Conservation (phyloP, 306 rosid genomes). For the Medicago ruthenica region DNA sequence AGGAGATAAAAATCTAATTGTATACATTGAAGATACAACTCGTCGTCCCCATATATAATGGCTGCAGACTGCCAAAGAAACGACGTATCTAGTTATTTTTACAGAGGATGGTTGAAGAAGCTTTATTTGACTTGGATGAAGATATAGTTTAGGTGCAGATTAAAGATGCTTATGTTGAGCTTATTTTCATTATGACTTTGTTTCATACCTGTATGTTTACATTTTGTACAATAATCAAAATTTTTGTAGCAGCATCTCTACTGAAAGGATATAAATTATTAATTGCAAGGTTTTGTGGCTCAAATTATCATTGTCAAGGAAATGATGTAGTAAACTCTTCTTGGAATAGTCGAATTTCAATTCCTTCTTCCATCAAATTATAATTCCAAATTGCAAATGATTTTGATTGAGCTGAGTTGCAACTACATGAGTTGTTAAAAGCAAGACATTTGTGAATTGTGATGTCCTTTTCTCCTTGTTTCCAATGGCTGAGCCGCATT, state of each 20-base stretch:
- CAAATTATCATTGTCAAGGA: not conserved
- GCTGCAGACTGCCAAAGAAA: slow-evolving; percentile 27
- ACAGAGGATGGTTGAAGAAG: slow-evolving; percentile 7
- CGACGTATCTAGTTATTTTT: slow-evolving; percentile 24
- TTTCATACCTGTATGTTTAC: slow-evolving; percentile 11
- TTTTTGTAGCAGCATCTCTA: slow-evolving; percentile 29
- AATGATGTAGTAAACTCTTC: not conserved
- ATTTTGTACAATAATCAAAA: slow-evolving; percentile 18
- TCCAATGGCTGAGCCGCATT: not conserved
- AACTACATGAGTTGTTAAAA: not conserved
- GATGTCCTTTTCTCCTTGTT: not conserved
- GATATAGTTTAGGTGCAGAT: slow-evolving; percentile 17
- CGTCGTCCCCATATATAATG: slow-evolving; percentile 29
- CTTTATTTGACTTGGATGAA: slow-evolving; percentile 10
- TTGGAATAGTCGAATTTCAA: not conserved
- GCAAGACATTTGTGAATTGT: no score
- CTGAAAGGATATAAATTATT: slow-evolving; percentile 23
- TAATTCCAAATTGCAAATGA: not conserved
- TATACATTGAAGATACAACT: slow-evolving; percentile 32
- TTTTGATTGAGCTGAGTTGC: not conserved
- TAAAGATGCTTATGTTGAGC: not conserved
- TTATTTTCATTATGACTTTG: slow-evolving; percentile 33
- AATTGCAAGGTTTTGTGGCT: slow-evolving; percentile 1
- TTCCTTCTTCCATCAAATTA: not conserved
- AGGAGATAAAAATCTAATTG: slow-evolving; percentile 25